Base-by-base conservation (phyloP, 345 rosid genomes). In the Sisymbrium irio region DNA sequence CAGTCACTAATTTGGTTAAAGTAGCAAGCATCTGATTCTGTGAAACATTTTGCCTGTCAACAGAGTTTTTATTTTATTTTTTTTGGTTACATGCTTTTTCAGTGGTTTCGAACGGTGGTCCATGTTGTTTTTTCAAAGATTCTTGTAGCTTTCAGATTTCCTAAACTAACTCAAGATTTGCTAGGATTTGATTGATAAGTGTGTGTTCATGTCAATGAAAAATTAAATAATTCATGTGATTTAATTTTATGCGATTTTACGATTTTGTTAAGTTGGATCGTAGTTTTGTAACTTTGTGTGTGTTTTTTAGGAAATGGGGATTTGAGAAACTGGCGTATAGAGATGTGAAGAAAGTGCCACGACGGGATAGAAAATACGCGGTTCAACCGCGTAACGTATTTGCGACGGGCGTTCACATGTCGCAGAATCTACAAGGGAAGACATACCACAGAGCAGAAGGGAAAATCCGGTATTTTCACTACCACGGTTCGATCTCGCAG, bases 391-490 rank as follows among this genome's bases (percentile, higher is more conserved):
- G 92, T 7, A 79, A 81, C 5, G 96, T 87, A 42, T 87, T 65
- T 32, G 98, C 95, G 6, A 84, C 95, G 0, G 98, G 98, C 0
- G 96, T 94, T 62, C 98, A 94, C 81, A 85, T 91, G 97, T 91
- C 98, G 0, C 91, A 89, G 82, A 85, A 94, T 84, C 62, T 94
- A 6, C 81, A 49, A 5, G 98, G 97, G 17, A 86, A 75, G 70
- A 81, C 95, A 0, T 83, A 54, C 25, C 89, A 91, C 80, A 86
- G 57, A 77, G 82, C 89, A 0, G 95, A 84, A 50, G 71, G 71
- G 2, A 73, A 32, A 67, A 82, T 94, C 67, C 84, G 74, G 5
- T 94, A 94, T 72, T 94, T 77, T 80, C 98, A 94, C 77, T 94
- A 89, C 76, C 98, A 94, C 19, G 96, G 96, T 40, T 85, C 96